These are phyloP conservation scores for Alternaria postmessia DNA, from an alignment of 2,329 filamentous ascomycete species.

Conservation along the genomic window DNA sequence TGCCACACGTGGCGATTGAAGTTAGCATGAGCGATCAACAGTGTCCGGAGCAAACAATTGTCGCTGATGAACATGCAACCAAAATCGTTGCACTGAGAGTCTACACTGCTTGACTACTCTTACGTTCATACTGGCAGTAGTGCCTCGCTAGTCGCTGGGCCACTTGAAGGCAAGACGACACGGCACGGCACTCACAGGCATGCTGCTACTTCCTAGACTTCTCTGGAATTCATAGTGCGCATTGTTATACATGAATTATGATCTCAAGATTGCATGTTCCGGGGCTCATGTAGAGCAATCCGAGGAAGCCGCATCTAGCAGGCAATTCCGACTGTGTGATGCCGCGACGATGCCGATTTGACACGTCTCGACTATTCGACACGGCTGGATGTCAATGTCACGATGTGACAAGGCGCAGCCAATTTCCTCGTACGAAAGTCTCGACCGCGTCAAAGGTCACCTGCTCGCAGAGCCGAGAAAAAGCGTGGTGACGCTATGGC, in stretches of 20 bases:
- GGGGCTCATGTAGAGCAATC: background rate
- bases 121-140: background rate
- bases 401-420: constrained; percentile 1
- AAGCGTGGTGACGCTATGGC: constrained; percentile 22
- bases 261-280: background rate
- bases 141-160: background rate
- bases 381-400: background rate
- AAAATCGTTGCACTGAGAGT: background rate
- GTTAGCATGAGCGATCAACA: background rate
- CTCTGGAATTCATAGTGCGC: background rate
- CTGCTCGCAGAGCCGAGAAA: constrained; percentile 21
- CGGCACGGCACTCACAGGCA: background rate
- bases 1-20: background rate
- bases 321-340: background rate
- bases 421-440: constrained; percentile 15
- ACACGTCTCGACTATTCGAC: background rate
- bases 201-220: background rate
- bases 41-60: background rate
- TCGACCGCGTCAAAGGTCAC: constrained; percentile 28
- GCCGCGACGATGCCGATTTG: background rate
- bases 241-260: background rate
- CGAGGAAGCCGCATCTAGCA: background rate
- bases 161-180: background rate
- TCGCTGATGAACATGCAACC: background rate
- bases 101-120: background rate